Evolutionary conservation across 306 rosid species (phyloP).

Genomic region (Vachellia pachyceras): DNA sequence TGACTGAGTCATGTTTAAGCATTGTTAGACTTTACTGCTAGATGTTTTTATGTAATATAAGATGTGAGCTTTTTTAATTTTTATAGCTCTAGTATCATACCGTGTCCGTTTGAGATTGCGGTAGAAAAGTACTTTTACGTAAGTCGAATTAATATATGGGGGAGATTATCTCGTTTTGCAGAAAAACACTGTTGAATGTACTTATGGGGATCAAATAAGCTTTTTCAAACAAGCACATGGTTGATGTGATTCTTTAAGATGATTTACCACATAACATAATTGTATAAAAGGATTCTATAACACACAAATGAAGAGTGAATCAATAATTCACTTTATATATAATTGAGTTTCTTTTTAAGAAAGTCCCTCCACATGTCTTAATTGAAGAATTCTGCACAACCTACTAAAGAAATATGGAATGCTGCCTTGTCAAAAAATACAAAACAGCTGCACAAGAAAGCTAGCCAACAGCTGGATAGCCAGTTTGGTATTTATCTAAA

Average conservation of each 20-base stretch:
- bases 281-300: neutral
- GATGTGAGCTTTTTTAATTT: neutral
- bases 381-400: constrained; percentile 4
- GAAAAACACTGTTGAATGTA: too few species aligned
- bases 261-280: neutral
- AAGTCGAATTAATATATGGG: too few species aligned
- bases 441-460: constrained; percentile 24
- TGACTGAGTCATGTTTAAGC: too few species aligned
- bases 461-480: constrained; percentile 15
- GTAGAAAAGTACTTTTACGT: too few species aligned
- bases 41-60: neutral
- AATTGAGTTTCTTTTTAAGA: neutral
- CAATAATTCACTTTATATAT: neutral
- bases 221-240: too few species aligned
- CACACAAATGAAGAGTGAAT: neutral
- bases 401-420: constrained; percentile 10
- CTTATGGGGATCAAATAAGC: too few species aligned
- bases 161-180: too few species aligned
- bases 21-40: too few species aligned
- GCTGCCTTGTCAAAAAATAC: constrained; percentile 23
- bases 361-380: neutral
- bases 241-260: neutral
- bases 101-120: too few species aligned
- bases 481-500: neutral
- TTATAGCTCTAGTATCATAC: neutral